Evolutionary conservation across 2,329 filamentous ascomycete genomes (phyloP).

Genomic region (Tolypocladium tropicale): DNA sequence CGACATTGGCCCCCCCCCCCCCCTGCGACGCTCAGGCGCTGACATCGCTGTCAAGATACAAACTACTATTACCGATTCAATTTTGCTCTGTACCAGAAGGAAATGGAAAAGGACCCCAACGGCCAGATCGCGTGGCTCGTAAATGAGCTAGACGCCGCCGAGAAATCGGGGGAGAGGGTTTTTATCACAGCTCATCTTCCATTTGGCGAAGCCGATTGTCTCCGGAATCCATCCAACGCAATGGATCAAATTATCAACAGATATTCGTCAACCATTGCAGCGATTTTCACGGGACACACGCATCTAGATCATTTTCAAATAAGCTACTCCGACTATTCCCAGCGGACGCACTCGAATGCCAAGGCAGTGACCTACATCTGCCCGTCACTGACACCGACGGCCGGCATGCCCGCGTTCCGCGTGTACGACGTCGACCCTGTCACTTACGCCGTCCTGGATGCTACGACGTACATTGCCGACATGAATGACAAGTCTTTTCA

Average conservation of each 20-base stretch:
- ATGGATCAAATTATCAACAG: conserved; percentile 43
- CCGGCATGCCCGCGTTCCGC: conserved; percentile 45
- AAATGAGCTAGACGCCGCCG: conserved; percentile 40
- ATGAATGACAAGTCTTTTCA: conserved; percentile 34
- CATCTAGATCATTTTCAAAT: conserved; percentile 48
- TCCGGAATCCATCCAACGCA: conserved; percentile 41
- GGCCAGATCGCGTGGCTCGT: conserved; percentile 45
- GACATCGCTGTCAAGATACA: too few relatives aligned
- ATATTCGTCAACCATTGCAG: conserved; percentile 44
- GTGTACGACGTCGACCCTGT: conserved; percentile 49
- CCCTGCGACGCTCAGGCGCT: too few relatives aligned
- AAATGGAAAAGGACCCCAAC: conserved; percentile 37
- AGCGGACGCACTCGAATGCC: conserved; percentile 30
- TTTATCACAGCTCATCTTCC: conserved; percentile 51
- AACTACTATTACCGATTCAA: conserved; percentile 48
- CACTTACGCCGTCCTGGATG: conserved; percentile 44
- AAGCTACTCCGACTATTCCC: conserved; percentile 37
- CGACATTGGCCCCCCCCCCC: too few relatives aligned
- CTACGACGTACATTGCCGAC: conserved; percentile 43
- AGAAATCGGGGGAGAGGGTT: conserved; percentile 39
- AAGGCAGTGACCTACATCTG: conserved; percentile 41
- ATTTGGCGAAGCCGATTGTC: conserved; percentile 36
- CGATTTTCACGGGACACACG: conserved; percentile 47
- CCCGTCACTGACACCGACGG: conserved; percentile 43
- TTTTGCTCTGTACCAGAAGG: conserved; percentile 40